These are phyloP conservation scores for Pseudomonodictys pantanalensis DNA, from an alignment of 495 filamentous ascomycete genomes.

Conservation along the genomic window DNA sequence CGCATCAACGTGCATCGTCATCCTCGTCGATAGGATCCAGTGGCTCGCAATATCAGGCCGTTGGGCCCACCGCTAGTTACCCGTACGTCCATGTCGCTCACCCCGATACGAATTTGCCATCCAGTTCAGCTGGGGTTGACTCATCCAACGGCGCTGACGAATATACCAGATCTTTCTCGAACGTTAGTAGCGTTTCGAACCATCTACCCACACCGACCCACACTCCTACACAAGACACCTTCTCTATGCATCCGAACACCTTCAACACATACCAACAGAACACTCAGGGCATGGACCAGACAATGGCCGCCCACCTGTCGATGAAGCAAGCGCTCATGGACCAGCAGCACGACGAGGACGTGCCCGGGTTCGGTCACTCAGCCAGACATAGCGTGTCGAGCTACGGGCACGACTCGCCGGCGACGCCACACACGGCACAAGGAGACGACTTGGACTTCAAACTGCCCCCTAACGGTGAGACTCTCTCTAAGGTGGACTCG, in stretches of 20 bases:
- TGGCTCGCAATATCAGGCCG: slow-evolving; percentile 37
- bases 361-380: slow-evolving; percentile 48
- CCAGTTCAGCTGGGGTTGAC: slow-evolving; percentile 28
- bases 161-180: slow-evolving; percentile 35
- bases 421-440: slow-evolving; percentile 55
- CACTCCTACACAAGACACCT: slow-evolving; percentile 38
- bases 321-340: slow-evolving; percentile 58
- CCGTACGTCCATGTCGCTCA: slow-evolving; percentile 42
- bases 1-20: slow-evolving; percentile 41
- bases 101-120: slow-evolving; percentile 37
- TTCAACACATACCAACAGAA: slow-evolving; percentile 16
- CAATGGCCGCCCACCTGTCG: slow-evolving; percentile 46
- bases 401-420: slow-evolving; percentile 52
- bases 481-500: slow-evolving; percentile 40
- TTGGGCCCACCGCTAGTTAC: slow-evolving; percentile 29
- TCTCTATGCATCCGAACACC: slow-evolving; percentile 24
- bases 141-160: slow-evolving; percentile 35
- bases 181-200: slow-evolving; percentile 4
- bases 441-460: slow-evolving; percentile 52
- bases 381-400: slow-evolving; percentile 55
- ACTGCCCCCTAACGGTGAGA: slow-evolving; percentile 38
- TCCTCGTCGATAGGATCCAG: slow-evolving; percentile 40
- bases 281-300: slow-evolving; percentile 40
- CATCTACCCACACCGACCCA: slow-evolving; percentile 39
- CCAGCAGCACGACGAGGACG: slow-evolving; percentile 47